phyloP scores from a whole-genome alignment of 1,284 basidiomycete species.

The Rhizoctonia solani region DNA sequence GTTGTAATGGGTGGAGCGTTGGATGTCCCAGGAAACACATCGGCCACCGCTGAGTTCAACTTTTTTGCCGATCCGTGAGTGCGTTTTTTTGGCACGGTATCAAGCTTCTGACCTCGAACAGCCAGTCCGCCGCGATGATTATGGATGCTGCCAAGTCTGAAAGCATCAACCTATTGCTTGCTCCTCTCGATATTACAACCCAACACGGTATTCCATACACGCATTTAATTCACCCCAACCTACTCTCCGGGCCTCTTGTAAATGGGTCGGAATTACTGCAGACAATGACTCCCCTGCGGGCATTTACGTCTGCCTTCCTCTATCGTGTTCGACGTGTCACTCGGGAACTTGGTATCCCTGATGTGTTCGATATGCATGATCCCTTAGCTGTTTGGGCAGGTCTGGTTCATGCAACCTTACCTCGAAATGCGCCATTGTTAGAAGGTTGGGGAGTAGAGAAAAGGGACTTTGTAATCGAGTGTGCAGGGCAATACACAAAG shows the following conservation, averaged over 20 bases:
- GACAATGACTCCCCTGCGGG: conserved; percentile 49
- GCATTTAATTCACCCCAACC: conserved; percentile 60
- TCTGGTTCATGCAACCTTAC: conserved; percentile 57
- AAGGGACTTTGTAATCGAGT: conserved; percentile 49
- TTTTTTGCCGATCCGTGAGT: conserved; percentile 87
- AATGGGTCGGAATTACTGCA: conserved; percentile 36
- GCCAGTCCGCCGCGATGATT: conserved; percentile 35
- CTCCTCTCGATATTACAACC: conserved; percentile 82
- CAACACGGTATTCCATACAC: conserved; percentile 75
- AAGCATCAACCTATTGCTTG: conserved; percentile 61
- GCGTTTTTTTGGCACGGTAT: conserved; percentile 32
- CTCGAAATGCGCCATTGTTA: conserved; percentile 1
- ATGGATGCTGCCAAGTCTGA: conserved; percentile 35
- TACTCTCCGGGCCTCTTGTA: conserved; percentile 43
- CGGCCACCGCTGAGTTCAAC: conserved; percentile 87
- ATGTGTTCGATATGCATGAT: conserved; percentile 87
- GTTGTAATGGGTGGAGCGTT: conserved; percentile 96
- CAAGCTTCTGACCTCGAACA: not conserved
- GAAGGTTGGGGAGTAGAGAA: conserved; percentile 44
- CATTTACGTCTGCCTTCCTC: conserved; percentile 81
- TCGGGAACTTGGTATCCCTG: conserved; percentile 70
- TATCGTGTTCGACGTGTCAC: conserved; percentile 67
- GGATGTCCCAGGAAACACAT: conserved; percentile 91
- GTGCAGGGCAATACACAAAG: conserved; percentile 48
- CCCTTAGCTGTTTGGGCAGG: conserved; percentile 82